Evolutionary conservation across 2,329 filamentous ascomycete genomes (phyloP), one percentile per base, ranked within the genome.

Genomic region (Clarireedia monteithiana): DNA sequence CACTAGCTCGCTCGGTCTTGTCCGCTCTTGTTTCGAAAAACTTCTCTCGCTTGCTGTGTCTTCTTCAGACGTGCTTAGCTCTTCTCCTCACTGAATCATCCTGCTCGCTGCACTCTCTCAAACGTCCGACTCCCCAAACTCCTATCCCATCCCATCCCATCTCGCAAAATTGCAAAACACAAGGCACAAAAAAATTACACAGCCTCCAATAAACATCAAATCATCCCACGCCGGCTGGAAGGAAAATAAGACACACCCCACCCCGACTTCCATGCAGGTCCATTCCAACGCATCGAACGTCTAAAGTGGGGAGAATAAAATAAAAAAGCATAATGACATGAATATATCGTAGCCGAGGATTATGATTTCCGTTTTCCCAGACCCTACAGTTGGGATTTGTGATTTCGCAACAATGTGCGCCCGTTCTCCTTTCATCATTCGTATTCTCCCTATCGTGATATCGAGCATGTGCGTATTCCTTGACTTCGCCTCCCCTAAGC

Each of bases 301-400:
- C 40, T 40, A 36, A 24, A 26, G 27, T 17, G 39, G 23, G 6
- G 47, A 38, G 17, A 53, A 17, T 14, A 38, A n/a, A 53, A 50
- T 38, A 40, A 27, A n/a, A 47, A 53, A 47, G 45, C 50, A 47
- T 47, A 26, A 38, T 15, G 36, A 47, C 50, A 53, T 26, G 30
- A 20, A 38, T 47, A 15, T 44, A 36, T 48, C 50, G 26, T 26
- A 53, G n/a, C 20, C 14, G 23, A 48, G 26, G 47, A 15, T 53
- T n/a, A 26, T 23, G 10, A 34, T 34, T 34, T 34, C 30, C 30
- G 30, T 34, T 34, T 34, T 9, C 10, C 10, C 10, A 34, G 30
- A 20, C 47, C 5, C 5, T 30, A 17, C 20, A 20, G 38, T 24
- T 6, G 36, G 14, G 20, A 38, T 5, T 38, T 17, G 10, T 53